Base-by-base conservation (phyloP, 441 rosid species). In the Erodium texanum region DNA sequence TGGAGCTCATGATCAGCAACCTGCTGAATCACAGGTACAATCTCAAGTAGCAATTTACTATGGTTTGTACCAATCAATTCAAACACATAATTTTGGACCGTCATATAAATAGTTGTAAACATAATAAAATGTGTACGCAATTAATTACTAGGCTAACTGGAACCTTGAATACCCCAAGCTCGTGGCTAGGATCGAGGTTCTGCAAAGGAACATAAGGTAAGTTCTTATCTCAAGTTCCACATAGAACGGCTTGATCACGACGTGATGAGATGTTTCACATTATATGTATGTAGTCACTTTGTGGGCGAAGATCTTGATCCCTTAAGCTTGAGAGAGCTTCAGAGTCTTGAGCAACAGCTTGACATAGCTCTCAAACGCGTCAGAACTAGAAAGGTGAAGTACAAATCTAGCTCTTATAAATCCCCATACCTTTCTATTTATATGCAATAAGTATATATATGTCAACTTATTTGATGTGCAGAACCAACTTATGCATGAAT, bases 261-360 rank as follows among this genome's bases (percentile, higher is more conserved):
- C 4, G 1, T 27, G 29, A 27, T 4, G 4, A 27, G 4, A 27
- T 27, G 29, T 4, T 27, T 54, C 59, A 36, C 43, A 36, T 36
- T 36, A 7, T 38, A 0, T 38, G 45, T 7, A 38, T 79, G 65
- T 76, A 93, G 99, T 85, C 84, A 93, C 74, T 85, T 82, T 69
- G 83, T 81, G 89, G 99, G 99, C 52, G 95, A 91, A 74, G 93
- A 89, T 67, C 84, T 91, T 65, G 93, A 82, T 9, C 65, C 83
- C 24, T 69, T 91, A 73, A 91, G 82, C 66, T 82, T 92, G 66
- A 85, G 84, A 76, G 96, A 89, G 73, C 96, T 94, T 65, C 97
- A 92, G 41, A 87, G 80, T 73, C 74, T 94, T 81, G 99, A 92
- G 79, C 94, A 87, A n/a, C 98, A 94, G 77, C 87, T 94, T 62